Conservation (phyloP, 2,329 filamentous ascomycete species). For the Monosporascus sp. region DNA sequence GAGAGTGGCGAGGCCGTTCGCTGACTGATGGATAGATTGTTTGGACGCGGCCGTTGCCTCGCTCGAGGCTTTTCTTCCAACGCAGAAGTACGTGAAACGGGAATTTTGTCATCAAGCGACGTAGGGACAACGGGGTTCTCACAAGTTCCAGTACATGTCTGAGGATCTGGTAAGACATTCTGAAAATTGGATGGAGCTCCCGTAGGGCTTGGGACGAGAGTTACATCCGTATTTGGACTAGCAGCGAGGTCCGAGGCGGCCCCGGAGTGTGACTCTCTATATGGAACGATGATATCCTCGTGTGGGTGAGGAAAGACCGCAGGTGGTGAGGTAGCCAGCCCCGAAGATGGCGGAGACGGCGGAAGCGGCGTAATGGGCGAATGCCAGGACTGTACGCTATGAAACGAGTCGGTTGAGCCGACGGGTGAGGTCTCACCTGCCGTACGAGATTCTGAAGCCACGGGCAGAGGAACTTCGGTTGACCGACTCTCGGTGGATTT, state of each 20-base stretch:
- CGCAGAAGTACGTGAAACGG: constrained; percentile 18
- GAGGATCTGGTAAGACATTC: constrained; percentile 16
- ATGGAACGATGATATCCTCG: constrained; percentile 33
- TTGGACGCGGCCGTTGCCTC: constrained; percentile 50
- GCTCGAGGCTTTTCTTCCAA: constrained; percentile 34
- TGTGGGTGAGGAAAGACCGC: constrained; percentile 34
- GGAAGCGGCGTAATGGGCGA: constrained; percentile 38
- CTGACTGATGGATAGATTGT: constrained; percentile 43
- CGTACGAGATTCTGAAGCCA: constrained; percentile 15
- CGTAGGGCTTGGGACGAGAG: constrained; percentile 24
- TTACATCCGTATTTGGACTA: constrained; percentile 26
- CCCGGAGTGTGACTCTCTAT: constrained; percentile 23
- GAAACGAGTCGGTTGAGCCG: constrained; percentile 47
- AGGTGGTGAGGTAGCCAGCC: constrained; percentile 28
- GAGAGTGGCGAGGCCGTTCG: constrained; percentile 64
- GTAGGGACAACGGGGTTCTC: constrained; percentile 2
- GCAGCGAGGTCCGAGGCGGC: constrained; percentile 29
- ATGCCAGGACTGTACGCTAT: constrained; percentile 48
- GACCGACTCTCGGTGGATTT: constrained; percentile 13
- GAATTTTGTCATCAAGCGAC: constrained; percentile 1
- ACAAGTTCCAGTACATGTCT: constrained; percentile 2
- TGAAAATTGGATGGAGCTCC: constrained; percentile 21
- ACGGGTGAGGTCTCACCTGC: constrained; percentile 37
- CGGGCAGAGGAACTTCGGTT: constrained; percentile 11
- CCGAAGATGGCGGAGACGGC: constrained; percentile 39